Evolutionary conservation across 164 flowering plant genomes (phyloP).

Genomic region (Macadamia integrifolia): DNA sequence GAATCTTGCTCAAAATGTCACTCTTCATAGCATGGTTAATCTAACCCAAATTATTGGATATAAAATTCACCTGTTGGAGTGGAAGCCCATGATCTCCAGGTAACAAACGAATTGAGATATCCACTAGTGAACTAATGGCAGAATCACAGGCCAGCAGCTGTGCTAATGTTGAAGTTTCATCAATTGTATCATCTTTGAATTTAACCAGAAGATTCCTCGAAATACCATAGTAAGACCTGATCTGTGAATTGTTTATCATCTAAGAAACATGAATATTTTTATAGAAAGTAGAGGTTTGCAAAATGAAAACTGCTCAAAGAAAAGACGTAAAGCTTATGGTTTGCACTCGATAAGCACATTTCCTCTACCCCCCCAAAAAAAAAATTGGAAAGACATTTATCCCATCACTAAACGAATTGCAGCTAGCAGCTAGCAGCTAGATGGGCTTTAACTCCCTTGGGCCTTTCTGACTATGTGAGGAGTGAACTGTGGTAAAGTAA

Average conservation of each 20-base stretch:
- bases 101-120: conserved; percentile 72
- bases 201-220: conserved; percentile 81
- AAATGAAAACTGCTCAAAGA: not conserved
- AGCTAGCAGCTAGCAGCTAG: too few species aligned
- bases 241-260: conserved; percentile 31
- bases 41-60: not conserved
- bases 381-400: too few species aligned
- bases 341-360: too few species aligned
- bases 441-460: too few species aligned
- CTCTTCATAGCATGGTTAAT: not conserved
- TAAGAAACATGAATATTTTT: not conserved
- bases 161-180: conserved; percentile 81
- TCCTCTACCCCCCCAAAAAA: too few species aligned
- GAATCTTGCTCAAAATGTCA: not conserved
- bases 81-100: conserved; percentile 94
- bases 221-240: conserved; percentile 80
- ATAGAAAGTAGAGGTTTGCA: not conserved
- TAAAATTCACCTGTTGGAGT: conserved; percentile 62
- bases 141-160: conserved; percentile 72
- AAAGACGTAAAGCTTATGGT: too few species aligned
- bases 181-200: conserved; percentile 86
- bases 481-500: too few species aligned
- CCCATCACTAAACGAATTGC: too few species aligned
- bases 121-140: conserved; percentile 72
- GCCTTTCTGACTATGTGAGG: too few species aligned